Evolutionary conservation across 2,329 filamentous ascomycete species (phyloP), one percentile per base, ranked within the genome.

Genomic region (Tolypocladium ophioglossoides): DNA sequence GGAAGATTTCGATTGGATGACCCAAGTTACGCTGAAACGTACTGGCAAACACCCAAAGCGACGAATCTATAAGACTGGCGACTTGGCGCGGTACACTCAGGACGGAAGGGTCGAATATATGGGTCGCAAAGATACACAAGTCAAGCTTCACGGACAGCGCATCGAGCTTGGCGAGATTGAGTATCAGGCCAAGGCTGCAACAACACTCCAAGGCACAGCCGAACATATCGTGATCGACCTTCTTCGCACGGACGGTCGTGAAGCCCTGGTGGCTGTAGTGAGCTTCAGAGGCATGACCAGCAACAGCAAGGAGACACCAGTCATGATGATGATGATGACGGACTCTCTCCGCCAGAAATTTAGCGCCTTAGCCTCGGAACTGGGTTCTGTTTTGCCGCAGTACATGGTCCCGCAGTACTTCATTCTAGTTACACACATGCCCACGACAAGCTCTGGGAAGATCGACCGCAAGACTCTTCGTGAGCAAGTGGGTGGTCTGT

Each of bases 361-460:
- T 14, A 44, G 22, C 24, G 22, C 24, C 22, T 18, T 44, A 3
- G 14, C 14, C 22, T 24, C 41, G 3, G 41, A 44, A 18, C 27
- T 37, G 34, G 1, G 34, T 20, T 9, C 7, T 10, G 14, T 37
- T 18, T 34, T 50, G 7, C 48, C 48, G 2, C 11, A n/a, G 0
- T 50, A 37, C 4, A 50, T 50, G 48, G 48, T 50, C 6, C 48
- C 48, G 20, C 66, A 69, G 0, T 65, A 67, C 7, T 73, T 72
- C 48, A 66, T 75, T 37, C 71, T 71, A 10, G 59, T 74, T 14
- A 60, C 62, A 3, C 58, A 65, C 20, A 73, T 75, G 66, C 73
- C 73, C 16, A 34, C 55, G 2, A 57, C 52, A 7, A 52, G 51
- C 7, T 58, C 57, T 9, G 54, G 52, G 1, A 58, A 58, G 18